Conservation (phyloP, 345 rosid genomes). For the Aegle marmelos region DNA sequence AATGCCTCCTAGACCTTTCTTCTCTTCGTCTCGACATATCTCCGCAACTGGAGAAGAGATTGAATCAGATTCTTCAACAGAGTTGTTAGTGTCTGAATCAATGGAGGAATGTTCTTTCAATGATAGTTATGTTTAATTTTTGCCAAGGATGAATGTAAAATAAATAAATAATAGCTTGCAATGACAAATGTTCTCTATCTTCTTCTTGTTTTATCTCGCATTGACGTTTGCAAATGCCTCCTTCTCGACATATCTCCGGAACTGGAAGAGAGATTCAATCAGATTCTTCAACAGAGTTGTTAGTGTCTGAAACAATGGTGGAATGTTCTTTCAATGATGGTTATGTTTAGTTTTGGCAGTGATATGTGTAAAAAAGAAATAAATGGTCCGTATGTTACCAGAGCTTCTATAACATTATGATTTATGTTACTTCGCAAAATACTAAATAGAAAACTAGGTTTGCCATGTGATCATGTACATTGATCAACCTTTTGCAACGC, state of each 20-base stretch:
- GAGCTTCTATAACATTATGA: no score
- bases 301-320: background rate
- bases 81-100: no score
- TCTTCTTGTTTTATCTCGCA: no score
- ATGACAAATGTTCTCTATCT: no score
- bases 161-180: no score
- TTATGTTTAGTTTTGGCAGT: background rate
- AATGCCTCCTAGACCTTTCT: conserved; percentile 31
- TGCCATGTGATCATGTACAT: no score
- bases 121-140: background rate
- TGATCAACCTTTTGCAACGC: no score
- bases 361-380: background rate
- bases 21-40: conserved; percentile 14
- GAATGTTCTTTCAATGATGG: background rate
- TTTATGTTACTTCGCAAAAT: no score
- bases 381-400: background rate
- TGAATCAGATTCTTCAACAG: no score
- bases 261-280: background rate
- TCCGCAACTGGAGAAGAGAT: background rate
- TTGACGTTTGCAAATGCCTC: conserved; percentile 35
- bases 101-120: background rate
- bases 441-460: no score
- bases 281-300: background rate
- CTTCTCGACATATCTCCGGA: background rate
- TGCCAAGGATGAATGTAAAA: background rate